phyloP scores from a whole-genome alignment of 352 stramenopile genomes.

The Labyrinthula sp. region DNA sequence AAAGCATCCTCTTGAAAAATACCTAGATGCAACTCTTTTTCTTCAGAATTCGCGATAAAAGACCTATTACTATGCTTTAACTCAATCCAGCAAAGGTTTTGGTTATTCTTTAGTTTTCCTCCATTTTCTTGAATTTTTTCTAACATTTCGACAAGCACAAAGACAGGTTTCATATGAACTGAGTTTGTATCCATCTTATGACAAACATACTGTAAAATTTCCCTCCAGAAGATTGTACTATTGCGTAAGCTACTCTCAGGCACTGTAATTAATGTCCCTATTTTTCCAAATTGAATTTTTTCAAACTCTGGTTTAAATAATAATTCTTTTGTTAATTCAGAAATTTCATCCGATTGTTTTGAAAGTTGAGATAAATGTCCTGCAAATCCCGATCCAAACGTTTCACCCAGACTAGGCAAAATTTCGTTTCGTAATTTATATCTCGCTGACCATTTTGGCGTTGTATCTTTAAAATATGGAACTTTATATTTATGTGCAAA shows the following conservation, averaged over 20 bases:
- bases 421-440: constrained; percentile 81
- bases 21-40: no score
- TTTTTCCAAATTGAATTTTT: constrained; percentile 39
- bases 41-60: no score
- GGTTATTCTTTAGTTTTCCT: no score
- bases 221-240: constrained; percentile 60
- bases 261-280: constrained; percentile 42
- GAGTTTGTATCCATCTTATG: constrained; percentile 30
- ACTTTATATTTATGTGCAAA: constrained; percentile 80
- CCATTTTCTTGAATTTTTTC: no score
- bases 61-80: no score
- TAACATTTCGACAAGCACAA: constrained; percentile 1
- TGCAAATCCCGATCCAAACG: constrained; percentile 69
- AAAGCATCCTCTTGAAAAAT: no score
- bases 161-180: constrained; percentile 1
- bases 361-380: constrained; percentile 53
- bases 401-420: constrained; percentile 69
- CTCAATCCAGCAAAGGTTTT: no score
- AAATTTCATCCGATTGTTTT: constrained; percentile 51
- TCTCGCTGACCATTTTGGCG: constrained; percentile 77
- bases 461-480: constrained; percentile 91
- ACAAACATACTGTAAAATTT: constrained; percentile 53
- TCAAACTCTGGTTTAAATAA: constrained; percentile 7
- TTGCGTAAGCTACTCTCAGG: constrained; percentile 39
- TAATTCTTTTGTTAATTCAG: constrained; percentile 19